phyloP scores from a whole-genome alignment of 2,329 filamentous ascomycete genomes.

The Trichoderma endophyticum region DNA sequence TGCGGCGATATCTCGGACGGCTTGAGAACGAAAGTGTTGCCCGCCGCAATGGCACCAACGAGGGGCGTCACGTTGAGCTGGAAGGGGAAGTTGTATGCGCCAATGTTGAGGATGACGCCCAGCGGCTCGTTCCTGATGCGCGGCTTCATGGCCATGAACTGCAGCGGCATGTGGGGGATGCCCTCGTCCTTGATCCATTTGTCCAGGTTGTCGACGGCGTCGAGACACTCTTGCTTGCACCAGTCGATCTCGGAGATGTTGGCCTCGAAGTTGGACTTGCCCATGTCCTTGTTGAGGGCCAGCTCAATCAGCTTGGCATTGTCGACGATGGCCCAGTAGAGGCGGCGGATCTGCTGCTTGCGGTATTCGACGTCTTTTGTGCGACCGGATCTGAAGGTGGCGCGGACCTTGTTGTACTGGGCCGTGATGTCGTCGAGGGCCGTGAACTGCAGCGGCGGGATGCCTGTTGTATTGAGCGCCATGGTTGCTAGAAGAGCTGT shows the following conservation, averaged over 20 bases:
- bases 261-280: conserved; percentile 74
- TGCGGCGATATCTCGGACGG: conserved; percentile 79
- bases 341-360: conserved; percentile 80
- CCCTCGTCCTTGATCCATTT: conserved; percentile 81
- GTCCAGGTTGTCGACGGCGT: conserved; percentile 72
- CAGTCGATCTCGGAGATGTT: conserved; percentile 72
- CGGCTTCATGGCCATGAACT: conserved; percentile 67
- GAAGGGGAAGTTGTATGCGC: conserved; percentile 91
- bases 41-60: conserved; percentile 86
- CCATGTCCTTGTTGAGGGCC: conserved; percentile 73
- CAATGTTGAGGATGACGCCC: conserved; percentile 79
- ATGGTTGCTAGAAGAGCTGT: conserved; percentile 30
- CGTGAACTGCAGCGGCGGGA: conserved; percentile 56
- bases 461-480: conserved; percentile 37
- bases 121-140: conserved; percentile 84
- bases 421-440: conserved; percentile 62
- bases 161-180: conserved; percentile 64
- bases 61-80: conserved; percentile 75
- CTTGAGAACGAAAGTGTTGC: conserved; percentile 87
- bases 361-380: conserved; percentile 82
- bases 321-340: conserved; percentile 91
- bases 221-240: conserved; percentile 77
- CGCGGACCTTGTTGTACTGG: conserved; percentile 58
- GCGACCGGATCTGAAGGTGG: conserved; percentile 73
- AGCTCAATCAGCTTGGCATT: conserved; percentile 68